Base-by-base conservation (phyloP, 1,284 basidiomycete species). In the Melampsora americana region DNA sequence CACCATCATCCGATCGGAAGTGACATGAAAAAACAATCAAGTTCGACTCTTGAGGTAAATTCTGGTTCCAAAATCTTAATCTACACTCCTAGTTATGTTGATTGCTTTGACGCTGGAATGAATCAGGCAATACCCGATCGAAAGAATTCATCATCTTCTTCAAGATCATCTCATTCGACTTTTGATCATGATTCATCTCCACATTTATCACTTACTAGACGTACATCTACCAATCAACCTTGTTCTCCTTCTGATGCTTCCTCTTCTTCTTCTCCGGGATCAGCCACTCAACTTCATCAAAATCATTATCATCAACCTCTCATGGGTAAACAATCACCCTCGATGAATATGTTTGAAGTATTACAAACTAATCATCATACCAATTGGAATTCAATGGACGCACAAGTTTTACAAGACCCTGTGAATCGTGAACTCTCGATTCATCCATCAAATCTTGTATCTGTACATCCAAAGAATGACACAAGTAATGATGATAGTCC, bases 101-200 rank as follows among this genome's bases (percentile, higher is more conserved):
- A 39, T 46, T 35, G 20, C 30, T 56, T 56, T 42, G n/a, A 62
- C 39, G 20, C 44, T n/a, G 42, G 44, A 59, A 32, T 46, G 59
- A 46, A 0, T 18, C 50, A 61, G 9, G 39, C 16, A 30, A 30
- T 39, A 4, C 69, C 69, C 26, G 39, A 35, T 12, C 32, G 69
- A 39, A 70, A 70, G 30, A 28, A 39, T 14, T 70, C 69, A 16
- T 61, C 69, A 0, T 70, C 53, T 23, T 70, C 69, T 16, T 70
- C 69, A 11, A 42, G 50, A n/a, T 70, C 69, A n/a, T 70, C 69
- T 18, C 30, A 61, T 39, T 70, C 69, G 20, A 70, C 69, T 14
- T 56, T 59, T 44, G 69, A 70, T n/a, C 53, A 70, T 46, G 42
- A 16, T 60, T 56, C 44, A 20, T 70, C 69, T 39, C 69, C 69